Conservation (phyloP, 148 eudicot genomes). For the Nyssa sinensis region DNA sequence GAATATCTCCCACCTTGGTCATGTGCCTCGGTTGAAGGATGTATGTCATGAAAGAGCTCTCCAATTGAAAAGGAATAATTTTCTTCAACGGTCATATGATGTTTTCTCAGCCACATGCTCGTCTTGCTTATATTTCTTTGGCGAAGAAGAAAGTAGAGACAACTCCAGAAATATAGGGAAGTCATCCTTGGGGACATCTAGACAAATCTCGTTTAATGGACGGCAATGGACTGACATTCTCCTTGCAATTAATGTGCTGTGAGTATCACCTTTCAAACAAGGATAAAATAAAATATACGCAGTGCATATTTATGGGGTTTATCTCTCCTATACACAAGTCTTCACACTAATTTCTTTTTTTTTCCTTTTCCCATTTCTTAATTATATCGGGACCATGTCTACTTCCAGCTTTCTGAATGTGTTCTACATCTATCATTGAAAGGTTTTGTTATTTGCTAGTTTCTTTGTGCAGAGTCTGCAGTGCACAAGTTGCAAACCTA, state of each 20-base stretch:
- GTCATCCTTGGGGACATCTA: constrained; percentile 34
- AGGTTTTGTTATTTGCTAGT: constrained; percentile 5
- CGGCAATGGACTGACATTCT: constrained; percentile 63
- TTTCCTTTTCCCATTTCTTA: neutral
- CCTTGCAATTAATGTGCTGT: constrained; percentile 64
- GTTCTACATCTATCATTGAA: neutral
- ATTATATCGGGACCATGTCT: neutral
- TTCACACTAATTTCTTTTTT: neutral
- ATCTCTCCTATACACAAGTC: neutral
- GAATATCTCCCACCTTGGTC: constrained; percentile 22
- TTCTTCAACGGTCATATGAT: constrained; percentile 47
- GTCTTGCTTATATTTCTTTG: constrained; percentile 45
- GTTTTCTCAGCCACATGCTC: constrained; percentile 35
- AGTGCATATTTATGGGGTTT: neutral
- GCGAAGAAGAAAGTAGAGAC: constrained; percentile 38
- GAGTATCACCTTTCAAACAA: constrained; percentile 37
- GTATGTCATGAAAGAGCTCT: constrained; percentile 31
- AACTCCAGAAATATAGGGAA: constrained; percentile 24
- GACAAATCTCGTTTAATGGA: constrained; percentile 28
- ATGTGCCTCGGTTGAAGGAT: constrained; percentile 36
- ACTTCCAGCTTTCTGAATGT: neutral
- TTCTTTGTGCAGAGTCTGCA: constrained; percentile 53
- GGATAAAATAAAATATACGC: neutral
- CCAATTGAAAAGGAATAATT: constrained; percentile 35
- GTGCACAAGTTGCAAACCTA: constrained; percentile 55